These are phyloP conservation scores for Acacia melanoxylon DNA, from an alignment of 306 rosid species.

Conservation along the genomic window DNA sequence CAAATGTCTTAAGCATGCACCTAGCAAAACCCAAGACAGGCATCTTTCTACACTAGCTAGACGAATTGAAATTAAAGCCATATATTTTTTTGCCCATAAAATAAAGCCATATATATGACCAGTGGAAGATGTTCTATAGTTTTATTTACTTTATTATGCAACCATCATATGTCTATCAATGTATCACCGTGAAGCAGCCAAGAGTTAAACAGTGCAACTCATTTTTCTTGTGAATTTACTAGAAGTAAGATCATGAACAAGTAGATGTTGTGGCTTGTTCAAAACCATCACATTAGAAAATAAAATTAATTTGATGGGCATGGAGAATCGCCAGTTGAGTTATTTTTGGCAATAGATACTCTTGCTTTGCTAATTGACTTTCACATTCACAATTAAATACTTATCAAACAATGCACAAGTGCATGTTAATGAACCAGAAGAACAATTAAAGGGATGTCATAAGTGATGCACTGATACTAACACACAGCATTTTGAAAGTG, in stretches of 20 bases:
- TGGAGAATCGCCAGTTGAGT: too few species aligned
- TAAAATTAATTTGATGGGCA: too few species aligned
- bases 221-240: neutral
- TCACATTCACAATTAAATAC: neutral
- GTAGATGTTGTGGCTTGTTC: neutral
- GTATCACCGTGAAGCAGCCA: neutral
- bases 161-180: neutral
- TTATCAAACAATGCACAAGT: neutral
- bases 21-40: too few species aligned
- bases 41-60: too few species aligned
- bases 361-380: neutral
- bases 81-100: too few species aligned
- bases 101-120: too few species aligned
- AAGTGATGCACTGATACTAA: neutral
- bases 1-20: too few species aligned
- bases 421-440: neutral
- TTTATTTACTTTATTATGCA: neutral
- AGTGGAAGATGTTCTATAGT: too few species aligned
- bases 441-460: neutral
- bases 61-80: too few species aligned
- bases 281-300: neutral
- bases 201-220: neutral
- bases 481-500: neutral
- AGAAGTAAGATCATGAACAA: neutral
- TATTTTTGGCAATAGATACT: neutral